Evolutionary conservation across 2,329 filamentous ascomycete genomes (phyloP), one percentile per base, ranked within the genome.

Genomic region (Colletotrichum cordylinicola): DNA sequence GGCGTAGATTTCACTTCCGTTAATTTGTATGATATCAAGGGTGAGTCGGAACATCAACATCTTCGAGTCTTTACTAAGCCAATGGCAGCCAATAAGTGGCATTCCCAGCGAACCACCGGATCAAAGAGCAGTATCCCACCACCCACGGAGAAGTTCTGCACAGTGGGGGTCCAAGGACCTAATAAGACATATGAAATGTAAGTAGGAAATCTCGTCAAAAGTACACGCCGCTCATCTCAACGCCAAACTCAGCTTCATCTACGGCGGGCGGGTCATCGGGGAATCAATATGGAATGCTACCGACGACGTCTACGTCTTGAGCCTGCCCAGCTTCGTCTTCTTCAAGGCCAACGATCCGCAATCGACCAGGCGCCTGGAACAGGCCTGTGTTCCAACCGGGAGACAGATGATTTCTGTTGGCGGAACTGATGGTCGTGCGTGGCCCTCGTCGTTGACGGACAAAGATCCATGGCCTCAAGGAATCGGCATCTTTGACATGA

Each of bases 401-500:
- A 77, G 79, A 15, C 85, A 87, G 76, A 85, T 87, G 85, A 71
- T 88, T 7, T 82, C 82, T 24, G 78, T 84, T 6, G 86, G 85
- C 21, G 86, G 86, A 7, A 52, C 43, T 6, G 10, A 52, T n/a
- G 43, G 43, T 12, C 43, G 43, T 10, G 2, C 6, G 10, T 52
- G 43, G 43, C 43, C 43, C 43, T 52, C 43, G 1, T 52, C 43
- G 43, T 0, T 52, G n/a, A 52, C 43, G 8, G 43, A 81, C 6
- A 72, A 78, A 12, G 84, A 86, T 64, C 82, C 82, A 1, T 86
- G 83, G 83, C 73, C 77, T 7, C 82, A 83, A 31, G 83, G 84
- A 1, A 78, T 87, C 16, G 84, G 85, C 7, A 79, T 87, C 13
- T 85, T 86, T 75, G 85, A 87, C 67, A 82, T 87, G 82, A 84